Evolutionary conservation across 2,329 filamentous ascomycete species (phyloP), one percentile per base, ranked within the genome.

Genomic region (Botryotinia narcissicola): DNA sequence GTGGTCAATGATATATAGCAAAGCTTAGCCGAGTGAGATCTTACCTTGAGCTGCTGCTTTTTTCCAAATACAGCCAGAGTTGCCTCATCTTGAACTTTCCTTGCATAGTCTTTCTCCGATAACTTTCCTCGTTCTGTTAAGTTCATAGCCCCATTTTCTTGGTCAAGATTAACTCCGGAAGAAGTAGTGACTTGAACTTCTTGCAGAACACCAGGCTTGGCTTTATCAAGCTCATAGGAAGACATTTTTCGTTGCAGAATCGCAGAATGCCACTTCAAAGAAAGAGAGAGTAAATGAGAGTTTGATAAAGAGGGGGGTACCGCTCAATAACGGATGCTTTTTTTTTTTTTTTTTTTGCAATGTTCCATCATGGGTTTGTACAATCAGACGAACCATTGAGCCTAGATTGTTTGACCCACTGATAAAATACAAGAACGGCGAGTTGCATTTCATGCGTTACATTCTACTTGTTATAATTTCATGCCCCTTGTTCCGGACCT

Each of bases 1-100:
- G 40, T 61, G 12, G 25, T 35, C n/a, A 29, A 44, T 35, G 22
- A 42, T 35, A 16, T 66, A 14, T 29, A 16, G 5, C 3, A n/a
- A 54, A 5, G 14, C 25, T 54, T 54, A 54, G 48, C 48, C 35
- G 37, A 63, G 37, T 44, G 3, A 20, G 37, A 32, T 29, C 66
- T 2, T n/a, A 73, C 71, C 63, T 70, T 73, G 12, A 66, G 59
- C 40, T 73, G 71, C 48, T 74, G 73, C 40, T 57, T 73, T 54
- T 73, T 74, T 48, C 73, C 73, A 57, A 73, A 70, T 8, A 37
- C 42, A 16, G 71, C 73, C 10, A 74, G 44, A 4, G 72, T 72
- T 4, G 73, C 64, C 67, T 74, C 70, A 70, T 74, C 71, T 63
- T 60, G 62, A 16, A 70, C 22, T 29, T 42, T 59, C 12, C 22